Evolutionary conservation across 495 filamentous ascomycete genomes (phyloP).

Genomic region (Pyronema domesticum): DNA sequence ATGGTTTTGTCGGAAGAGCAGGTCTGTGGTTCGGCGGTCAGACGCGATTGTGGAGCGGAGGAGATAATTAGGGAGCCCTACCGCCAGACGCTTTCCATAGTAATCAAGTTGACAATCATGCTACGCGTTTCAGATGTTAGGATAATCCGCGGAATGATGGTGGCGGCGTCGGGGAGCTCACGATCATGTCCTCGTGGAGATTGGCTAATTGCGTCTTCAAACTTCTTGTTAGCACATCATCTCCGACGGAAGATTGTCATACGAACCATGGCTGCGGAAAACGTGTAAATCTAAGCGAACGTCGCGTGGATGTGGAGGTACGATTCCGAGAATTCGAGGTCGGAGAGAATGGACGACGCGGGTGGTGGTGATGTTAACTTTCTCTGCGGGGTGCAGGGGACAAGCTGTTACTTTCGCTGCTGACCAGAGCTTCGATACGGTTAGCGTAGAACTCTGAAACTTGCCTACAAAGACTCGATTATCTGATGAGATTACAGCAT

Average conservation of each 20-base stretch:
- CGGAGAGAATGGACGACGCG: no score
- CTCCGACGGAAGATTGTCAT: not conserved
- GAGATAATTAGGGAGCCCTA: constrained; percentile 3
- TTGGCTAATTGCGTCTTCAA: constrained; percentile 46
- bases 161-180: constrained; percentile 35
- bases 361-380: no score
- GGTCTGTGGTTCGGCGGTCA: constrained; percentile 30
- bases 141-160: constrained; percentile 3
- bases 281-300: no score
- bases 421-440: no score
- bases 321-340: no score
- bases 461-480: no score
- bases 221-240: not conserved
- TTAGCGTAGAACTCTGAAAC: no score
- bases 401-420: no score
- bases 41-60: constrained; percentile 2
- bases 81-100: constrained; percentile 82
- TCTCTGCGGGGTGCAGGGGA: no score
- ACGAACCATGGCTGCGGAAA: not conserved
- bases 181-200: constrained; percentile 99
- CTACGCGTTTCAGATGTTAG: constrained; percentile 30
- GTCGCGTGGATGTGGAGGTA: no score
- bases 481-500: no score
- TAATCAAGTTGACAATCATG: constrained; percentile 97
- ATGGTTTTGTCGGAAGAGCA: constrained; percentile 97